Percentiles rank a stretch among this genome's conserved stretches.
Evolutionary conservation across 768 basidiomycete genomes (phyloP).

Genomic region (Amanita phalloides): DNA sequence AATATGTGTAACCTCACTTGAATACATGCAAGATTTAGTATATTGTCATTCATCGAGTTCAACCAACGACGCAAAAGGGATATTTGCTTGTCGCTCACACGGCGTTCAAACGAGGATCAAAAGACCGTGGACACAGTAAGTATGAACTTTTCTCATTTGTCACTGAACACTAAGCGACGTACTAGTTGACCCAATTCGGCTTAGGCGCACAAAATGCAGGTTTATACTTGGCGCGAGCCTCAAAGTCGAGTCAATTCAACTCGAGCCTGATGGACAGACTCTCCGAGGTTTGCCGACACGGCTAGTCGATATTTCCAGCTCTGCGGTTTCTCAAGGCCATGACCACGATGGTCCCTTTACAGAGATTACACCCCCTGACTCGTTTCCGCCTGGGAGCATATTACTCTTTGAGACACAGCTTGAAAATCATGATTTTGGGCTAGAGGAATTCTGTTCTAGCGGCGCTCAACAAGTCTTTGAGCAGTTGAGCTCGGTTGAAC

Average conservation of each 20-base stretch:
- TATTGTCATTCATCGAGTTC: constrained; percentile 86
- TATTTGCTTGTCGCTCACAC: constrained; percentile 90
- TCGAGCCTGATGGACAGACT: constrained; percentile 33
- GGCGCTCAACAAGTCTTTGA: constrained; percentile 66
- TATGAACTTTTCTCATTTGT: constrained; percentile 3
- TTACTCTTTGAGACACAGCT: constrained; percentile 87
- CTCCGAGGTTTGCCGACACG: constrained; percentile 67
- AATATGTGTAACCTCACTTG: not conserved
- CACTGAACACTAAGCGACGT: not conserved
- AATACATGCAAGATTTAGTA: constrained; percentile 42
- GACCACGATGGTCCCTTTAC: constrained; percentile 62
- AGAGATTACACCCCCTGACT: constrained; percentile 75
- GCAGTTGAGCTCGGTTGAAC: constrained; percentile 71
- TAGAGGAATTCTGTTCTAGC: constrained; percentile 66
- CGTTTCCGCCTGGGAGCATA: constrained; percentile 93
- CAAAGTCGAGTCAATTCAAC: constrained; percentile 53
- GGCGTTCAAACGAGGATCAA: constrained; percentile 76
- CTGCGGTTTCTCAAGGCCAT: constrained; percentile 48
- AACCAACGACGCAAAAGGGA: constrained; percentile 83
- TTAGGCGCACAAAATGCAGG: constrained; percentile 67
- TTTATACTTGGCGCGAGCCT: constrained; percentile 77
- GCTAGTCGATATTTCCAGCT: constrained; percentile 51
- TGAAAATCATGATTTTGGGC: constrained; percentile 53
- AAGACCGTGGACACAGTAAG: constrained; percentile 74
- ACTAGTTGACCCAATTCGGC: constrained; percentile 73